phyloP scores from a whole-genome alignment of 495 filamentous ascomycete species.

The Aspergillus diversus region DNA sequence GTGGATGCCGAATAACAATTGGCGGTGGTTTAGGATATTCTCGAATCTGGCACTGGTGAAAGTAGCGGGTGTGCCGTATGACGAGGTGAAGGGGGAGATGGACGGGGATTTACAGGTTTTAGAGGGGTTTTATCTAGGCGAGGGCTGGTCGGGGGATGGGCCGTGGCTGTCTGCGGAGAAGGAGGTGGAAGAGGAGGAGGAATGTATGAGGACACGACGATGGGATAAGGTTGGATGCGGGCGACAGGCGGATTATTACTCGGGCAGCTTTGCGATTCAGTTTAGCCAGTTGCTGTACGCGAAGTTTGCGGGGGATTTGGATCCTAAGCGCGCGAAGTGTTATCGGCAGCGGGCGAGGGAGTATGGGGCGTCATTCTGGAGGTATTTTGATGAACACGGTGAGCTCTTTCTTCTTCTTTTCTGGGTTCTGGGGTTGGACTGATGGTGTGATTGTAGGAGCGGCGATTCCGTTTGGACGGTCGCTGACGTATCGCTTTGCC shows the following conservation, averaged over 20 bases:
- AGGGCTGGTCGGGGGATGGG: slow-evolving; percentile 14
- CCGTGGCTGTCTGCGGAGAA: background rate
- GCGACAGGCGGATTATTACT: slow-evolving; percentile 16
- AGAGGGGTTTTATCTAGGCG: slow-evolving; percentile 4
- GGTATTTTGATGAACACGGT: slow-evolving; percentile 13
- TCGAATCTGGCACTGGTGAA: slow-evolving; percentile 10
- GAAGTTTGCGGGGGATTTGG: slow-evolving; percentile 10
- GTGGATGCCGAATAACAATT: slow-evolving; percentile 14
- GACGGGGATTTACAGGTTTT: slow-evolving; percentile 8
- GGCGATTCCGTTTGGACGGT: slow-evolving; percentile 15
- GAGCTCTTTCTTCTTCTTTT: background rate
- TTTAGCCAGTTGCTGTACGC: slow-evolving; percentile 17
- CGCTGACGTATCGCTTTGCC: slow-evolving; percentile 18
- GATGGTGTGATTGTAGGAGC: background rate
- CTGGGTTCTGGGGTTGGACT: no score
- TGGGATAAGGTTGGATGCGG: slow-evolving; percentile 6
- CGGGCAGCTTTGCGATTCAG: slow-evolving; percentile 16
- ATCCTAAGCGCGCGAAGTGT: background rate
- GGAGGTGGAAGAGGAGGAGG: slow-evolving; percentile 1
- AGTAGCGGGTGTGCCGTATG: slow-evolving; percentile 6
- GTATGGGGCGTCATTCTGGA: slow-evolving; percentile 11
- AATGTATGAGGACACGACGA: background rate
- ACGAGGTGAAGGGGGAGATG: slow-evolving; percentile 4
- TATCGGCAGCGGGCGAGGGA: slow-evolving; percentile 7
- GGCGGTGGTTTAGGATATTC: slow-evolving; percentile 18